phyloP scores from a whole-genome alignment of 768 basidiomycete species.

The Lepiota brunneoincarnata region DNA sequence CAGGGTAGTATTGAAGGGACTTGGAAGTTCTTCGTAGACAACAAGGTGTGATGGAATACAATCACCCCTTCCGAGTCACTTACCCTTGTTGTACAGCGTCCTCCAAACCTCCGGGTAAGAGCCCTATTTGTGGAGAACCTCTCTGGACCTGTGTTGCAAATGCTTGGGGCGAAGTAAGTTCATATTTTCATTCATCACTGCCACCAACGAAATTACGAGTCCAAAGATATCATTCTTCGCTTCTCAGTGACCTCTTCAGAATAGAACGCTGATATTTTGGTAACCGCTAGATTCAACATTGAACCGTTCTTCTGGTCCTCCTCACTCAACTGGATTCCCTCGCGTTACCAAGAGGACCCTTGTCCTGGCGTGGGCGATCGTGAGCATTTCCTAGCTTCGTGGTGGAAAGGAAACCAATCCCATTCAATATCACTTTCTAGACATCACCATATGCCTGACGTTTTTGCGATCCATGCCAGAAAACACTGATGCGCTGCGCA shows the following conservation, averaged over 20 bases:
- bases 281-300: conserved; percentile 42
- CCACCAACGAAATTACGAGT: neutral
- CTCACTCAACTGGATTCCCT: conserved; percentile 65
- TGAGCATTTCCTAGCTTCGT: conserved; percentile 25
- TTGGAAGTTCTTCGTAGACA: conserved; percentile 36
- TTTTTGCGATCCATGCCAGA: conserved; percentile 43
- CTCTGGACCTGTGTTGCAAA: conserved; percentile 51
- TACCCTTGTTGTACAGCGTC: conserved; percentile 17
- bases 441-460: conserved; percentile 56
- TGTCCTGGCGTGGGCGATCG: conserved; percentile 44
- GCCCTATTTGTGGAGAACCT: conserved; percentile 53
- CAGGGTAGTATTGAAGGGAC: conserved; percentile 25
- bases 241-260: conserved; percentile 23
- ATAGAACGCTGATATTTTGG: neutral
- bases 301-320: conserved; percentile 72
- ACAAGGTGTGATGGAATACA: conserved; percentile 27
- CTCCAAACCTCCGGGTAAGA: conserved; percentile 41
- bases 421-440: conserved; percentile 25
- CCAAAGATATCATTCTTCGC: conserved; percentile 36
- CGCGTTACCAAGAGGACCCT: conserved; percentile 55
- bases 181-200: conserved; percentile 26
- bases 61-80: neutral
- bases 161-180: conserved; percentile 55
- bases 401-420: neutral
- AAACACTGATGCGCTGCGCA: conserved; percentile 18